Base-by-base conservation (phyloP, 106 monocot genomes). In the Posidonia australis region DNA sequence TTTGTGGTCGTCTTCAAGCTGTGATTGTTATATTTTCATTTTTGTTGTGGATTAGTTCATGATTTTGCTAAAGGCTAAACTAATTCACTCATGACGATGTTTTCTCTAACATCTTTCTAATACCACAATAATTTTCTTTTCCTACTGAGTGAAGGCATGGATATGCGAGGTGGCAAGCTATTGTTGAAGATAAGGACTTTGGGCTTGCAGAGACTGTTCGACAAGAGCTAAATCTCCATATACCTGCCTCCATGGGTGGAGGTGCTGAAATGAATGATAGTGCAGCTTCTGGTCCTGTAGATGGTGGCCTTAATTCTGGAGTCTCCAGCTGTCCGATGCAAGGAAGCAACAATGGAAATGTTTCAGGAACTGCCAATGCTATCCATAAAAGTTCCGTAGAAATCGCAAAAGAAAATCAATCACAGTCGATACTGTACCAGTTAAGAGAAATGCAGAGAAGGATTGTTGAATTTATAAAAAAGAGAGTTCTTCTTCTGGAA, bases 91-190 rank as follows among this genome's bases (percentile, higher is more conserved):
- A n/a, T n/a, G n/a, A n/a, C n/a, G n/a, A n/a, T n/a, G n/a, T n/a
- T n/a, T n/a, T n/a, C n/a, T n/a, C n/a, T n/a, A 36, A 36, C 18
- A 41, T 42, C 20, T 61, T n/a, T 61, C 63, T 64, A 46, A 25
- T 46, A 25, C 23, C 51, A 63, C 27, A 48, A 42, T 41, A n/a
- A 26, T 70, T 51, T 13, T 46, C 21, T 62, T 18, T 10, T 18
- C 7, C 36, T 36, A 36, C 2, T 36, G 36, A 36, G 36, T 36
- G 36, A 63, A 93, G 98, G 81, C 98, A 98, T 83, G 98, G 98
- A 10, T 98, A 88, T 83, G 98, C 85, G 44, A 84, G 87, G 60
- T 98, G 90, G 90, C 84, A 85, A 71, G 79, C 82, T 56, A 85
- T 98, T 26, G 74, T 85, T 58, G 98, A 98, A 67, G 98, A 98